Evolutionary conservation across 192 early-diverging fungal genomes (phyloP), one percentile per base, ranked within the genome.

Genomic region (Geranomyces variabilis): DNA sequence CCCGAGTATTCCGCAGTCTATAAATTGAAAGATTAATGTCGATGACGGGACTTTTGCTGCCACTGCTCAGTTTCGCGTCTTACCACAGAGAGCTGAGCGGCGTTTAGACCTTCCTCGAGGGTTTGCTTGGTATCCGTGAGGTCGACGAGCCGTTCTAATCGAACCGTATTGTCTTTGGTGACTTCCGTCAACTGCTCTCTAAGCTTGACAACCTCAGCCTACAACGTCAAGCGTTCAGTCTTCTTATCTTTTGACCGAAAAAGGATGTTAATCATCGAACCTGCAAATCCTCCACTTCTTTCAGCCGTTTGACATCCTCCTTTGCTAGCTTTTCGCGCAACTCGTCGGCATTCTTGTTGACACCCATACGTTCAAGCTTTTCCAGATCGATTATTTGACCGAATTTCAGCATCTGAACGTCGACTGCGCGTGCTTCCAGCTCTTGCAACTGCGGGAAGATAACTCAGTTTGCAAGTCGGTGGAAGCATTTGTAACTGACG

Each of bases 401-500:
- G 73, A 89, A 89, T 69, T 89, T 89, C 36, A 89, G 81, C 84
- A 87, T 88, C 71, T 89, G 87, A 12, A 88, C 87, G 64, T 89
- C 86, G 9, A 51, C 59, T 30, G 84, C 79, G 3, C 80, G 79
- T 9, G 63, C 78, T 26, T 81, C 79, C 14, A 88, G 74, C 17
- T 86, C 87, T 29, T 75, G 76, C 22, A 87, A 75, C 81, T 83
- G 55, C 14, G 29, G 22, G 62, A 30, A 7, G 12, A 19, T 47
- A 55, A 9, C 21, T 13, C 41, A 26, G 10, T 29, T 4, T 36
- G 29, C 9, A 26, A n/a, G 15, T 26, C 7, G 24, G 7, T 6
- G 58, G 28, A 60, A 30, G 31, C 5, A 60, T 7, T 60, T 19
- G 56, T 24, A 26, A 31, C 58, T n/a, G n/a, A n/a, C 8, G 36